Conservation (phyloP, 495 filamentous ascomycete species). For the Daldinia childiae region DNA sequence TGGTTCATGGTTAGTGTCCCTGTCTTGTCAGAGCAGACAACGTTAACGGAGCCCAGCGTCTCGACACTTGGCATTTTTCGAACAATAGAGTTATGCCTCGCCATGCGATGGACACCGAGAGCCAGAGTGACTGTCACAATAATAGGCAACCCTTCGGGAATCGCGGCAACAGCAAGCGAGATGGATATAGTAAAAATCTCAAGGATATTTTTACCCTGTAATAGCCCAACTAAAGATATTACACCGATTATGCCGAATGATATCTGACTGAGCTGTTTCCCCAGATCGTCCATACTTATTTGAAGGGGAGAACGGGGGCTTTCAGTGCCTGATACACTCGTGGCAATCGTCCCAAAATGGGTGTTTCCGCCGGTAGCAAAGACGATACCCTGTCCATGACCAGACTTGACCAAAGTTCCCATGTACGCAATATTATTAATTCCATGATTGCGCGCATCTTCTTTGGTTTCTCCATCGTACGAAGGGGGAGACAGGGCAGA, state of each 20-base stretch:
- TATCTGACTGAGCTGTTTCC: slow-evolving; percentile 92
- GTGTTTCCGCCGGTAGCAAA: slow-evolving; percentile 92
- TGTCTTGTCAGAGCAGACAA: slow-evolving; percentile 98
- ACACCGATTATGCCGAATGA: slow-evolving; percentile 94
- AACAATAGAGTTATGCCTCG: slow-evolving; percentile 91
- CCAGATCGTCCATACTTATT: slow-evolving; percentile 94
- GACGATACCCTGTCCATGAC: slow-evolving; percentile 95
- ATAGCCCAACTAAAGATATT: slow-evolving; percentile 87
- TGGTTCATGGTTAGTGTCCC: slow-evolving; percentile 96
- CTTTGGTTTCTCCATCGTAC: slow-evolving; percentile 40
- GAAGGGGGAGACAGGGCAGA: slow-evolving; percentile 45
- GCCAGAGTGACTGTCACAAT: slow-evolving; percentile 98
- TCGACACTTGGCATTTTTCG: slow-evolving; percentile 95
- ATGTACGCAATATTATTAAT: slow-evolving; percentile 91
- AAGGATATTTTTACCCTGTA: slow-evolving; percentile 86
- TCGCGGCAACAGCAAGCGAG: slow-evolving; percentile 94
- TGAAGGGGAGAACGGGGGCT: slow-evolving; percentile 94
- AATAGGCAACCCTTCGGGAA: slow-evolving; percentile 95
- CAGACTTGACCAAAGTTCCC: slow-evolving; percentile 95
- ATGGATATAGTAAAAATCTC: slow-evolving; percentile 99
- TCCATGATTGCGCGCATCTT: slow-evolving; percentile 44
- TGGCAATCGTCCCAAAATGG: slow-evolving; percentile 96
- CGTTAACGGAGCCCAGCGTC: slow-evolving; percentile 96
- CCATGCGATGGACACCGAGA: slow-evolving; percentile 94
- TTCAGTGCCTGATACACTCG: slow-evolving; percentile 91